phyloP scores from a whole-genome alignment of 495 filamentous ascomycete genomes.

The Penicillium longicatenatum region DNA sequence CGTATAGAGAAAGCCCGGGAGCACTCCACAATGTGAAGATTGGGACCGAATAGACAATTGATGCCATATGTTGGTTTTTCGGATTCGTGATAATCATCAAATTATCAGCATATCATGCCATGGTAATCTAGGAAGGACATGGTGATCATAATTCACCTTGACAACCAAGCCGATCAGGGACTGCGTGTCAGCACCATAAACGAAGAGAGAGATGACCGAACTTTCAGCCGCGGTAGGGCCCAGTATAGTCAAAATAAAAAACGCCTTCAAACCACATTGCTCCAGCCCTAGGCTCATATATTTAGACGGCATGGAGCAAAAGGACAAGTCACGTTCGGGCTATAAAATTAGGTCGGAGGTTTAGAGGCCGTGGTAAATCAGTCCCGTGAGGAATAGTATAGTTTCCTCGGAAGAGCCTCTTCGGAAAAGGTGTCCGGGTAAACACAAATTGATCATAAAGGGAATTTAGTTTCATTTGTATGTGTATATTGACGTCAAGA shows the following conservation, averaged over 20 bases:
- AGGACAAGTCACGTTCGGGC: too few relatives aligned
- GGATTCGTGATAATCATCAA: neutral
- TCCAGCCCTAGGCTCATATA: too few relatives aligned
- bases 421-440: too few relatives aligned
- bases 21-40: neutral
- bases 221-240: neutral
- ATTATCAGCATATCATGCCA: neutral
- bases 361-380: too few relatives aligned
- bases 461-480: neutral
- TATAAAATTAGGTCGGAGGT: too few relatives aligned
- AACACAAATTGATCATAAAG: too few relatives aligned
- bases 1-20: neutral
- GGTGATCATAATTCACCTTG: neutral
- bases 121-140: neutral
- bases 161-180: neutral
- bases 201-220: constrained; percentile 6
- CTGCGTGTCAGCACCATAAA: neutral
- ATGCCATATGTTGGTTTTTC: neutral
- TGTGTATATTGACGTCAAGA: neutral
- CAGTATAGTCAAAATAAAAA: neutral
- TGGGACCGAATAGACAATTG: neutral
- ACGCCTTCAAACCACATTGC: neutral
- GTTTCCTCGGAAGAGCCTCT: too few relatives aligned
- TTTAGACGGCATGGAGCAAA: too few relatives aligned
- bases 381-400: too few relatives aligned